Evolutionary conservation across 768 basidiomycete species (phyloP), one percentile per base, ranked within the genome.

Genomic region (Lactifluus volemus): DNA sequence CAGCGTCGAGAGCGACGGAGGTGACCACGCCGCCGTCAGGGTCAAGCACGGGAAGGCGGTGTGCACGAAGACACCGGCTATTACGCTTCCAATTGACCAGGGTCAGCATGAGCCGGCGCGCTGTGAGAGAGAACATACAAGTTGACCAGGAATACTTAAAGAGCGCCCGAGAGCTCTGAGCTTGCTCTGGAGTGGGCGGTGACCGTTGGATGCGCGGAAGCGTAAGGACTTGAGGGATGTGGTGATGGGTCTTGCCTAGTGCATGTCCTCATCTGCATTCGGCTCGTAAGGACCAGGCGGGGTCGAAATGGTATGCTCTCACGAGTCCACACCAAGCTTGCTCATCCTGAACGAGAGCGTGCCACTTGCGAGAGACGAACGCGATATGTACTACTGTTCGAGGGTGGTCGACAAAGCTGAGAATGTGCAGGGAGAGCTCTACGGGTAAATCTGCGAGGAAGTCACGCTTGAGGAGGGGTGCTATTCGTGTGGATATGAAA

Each of bases 1-100:
- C 82, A 12, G 77, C 72, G 72, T 96, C 91, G 52, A 98, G 76
- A 0, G 93, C 90, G 21, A 95, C 78, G 4, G 88, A 90, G 0
- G 96, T 97, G 30, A 98, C 89, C 34, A 91, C 86, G 15, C 85
- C 85, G 39, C 79, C 76, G 59, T 80, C 82, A 67, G 74, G 70
- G 36, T 68, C 65, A 19, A 67, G 51, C 42, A 65, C 63, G 17
- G 70, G 69, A 53, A 66, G 51, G 25, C 65, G 65, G 12, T 65
- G 60, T n/a, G 56, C 21, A 19, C 66, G 66, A 19, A 65, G 36
- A 17, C 65, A 59, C 8, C 53, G 58, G 29, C 67, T 64, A 29
- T 64, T 56, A 25, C 50, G 50, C 38, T 65, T 59, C 38, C 71
- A 70, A 58, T 71, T 73, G 45, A 36, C 55, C 38, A 49, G 48